Evolutionary conservation across 2,329 filamentous ascomycete genomes (phyloP).

Genomic region (Exophiala dermatitidis): DNA sequence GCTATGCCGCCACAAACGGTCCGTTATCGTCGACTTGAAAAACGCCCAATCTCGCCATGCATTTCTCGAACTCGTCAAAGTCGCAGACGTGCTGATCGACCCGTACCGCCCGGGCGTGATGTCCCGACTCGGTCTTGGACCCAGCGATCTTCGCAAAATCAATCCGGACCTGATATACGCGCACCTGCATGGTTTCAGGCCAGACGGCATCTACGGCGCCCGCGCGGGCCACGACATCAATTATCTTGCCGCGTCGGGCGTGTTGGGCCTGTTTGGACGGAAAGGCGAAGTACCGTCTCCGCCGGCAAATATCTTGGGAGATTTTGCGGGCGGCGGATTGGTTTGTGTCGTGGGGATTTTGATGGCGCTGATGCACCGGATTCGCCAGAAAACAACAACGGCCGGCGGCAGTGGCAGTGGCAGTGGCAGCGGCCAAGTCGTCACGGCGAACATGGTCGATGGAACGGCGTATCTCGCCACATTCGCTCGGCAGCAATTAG

Average conservation of each 20-base stretch:
- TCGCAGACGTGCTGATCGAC: slow-evolving; percentile 60
- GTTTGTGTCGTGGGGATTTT: slow-evolving; percentile 74
- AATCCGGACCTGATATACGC: slow-evolving; percentile 74
- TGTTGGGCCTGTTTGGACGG: slow-evolving; percentile 60
- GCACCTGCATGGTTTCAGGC: slow-evolving; percentile 80
- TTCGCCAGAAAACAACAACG: slow-evolving; percentile 29
- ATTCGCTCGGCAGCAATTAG: slow-evolving; percentile 62
- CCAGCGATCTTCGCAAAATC: slow-evolving; percentile 46
- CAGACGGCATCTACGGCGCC: slow-evolving; percentile 71
- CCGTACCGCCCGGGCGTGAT: slow-evolving; percentile 63
- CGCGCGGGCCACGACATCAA: slow-evolving; percentile 98
- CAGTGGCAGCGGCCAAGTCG: slow-evolving; percentile 70
- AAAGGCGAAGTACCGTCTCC: slow-evolving; percentile 63
- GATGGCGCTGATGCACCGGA: slow-evolving; percentile 56
- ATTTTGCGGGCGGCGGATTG: slow-evolving; percentile 84
- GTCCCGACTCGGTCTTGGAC: slow-evolving; percentile 56
- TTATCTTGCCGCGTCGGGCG: slow-evolving; percentile 81
- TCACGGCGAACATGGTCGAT: slow-evolving; percentile 96
- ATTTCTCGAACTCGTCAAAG: slow-evolving; percentile 54
- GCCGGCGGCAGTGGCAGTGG: too few relatives aligned
- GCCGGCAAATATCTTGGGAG: slow-evolving; percentile 78
- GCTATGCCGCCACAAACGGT: slow-evolving; percentile 32
- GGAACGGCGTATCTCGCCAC: slow-evolving; percentile 70
- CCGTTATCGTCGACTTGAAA: slow-evolving; percentile 52
- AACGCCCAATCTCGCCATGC: slow-evolving; percentile 43